A percentile compares a stretch with the other conserved stretches of the same genome.
phyloP scores from a whole-genome alignment of 768 basidiomycete species.

The Polyporus arcularius region DNA sequence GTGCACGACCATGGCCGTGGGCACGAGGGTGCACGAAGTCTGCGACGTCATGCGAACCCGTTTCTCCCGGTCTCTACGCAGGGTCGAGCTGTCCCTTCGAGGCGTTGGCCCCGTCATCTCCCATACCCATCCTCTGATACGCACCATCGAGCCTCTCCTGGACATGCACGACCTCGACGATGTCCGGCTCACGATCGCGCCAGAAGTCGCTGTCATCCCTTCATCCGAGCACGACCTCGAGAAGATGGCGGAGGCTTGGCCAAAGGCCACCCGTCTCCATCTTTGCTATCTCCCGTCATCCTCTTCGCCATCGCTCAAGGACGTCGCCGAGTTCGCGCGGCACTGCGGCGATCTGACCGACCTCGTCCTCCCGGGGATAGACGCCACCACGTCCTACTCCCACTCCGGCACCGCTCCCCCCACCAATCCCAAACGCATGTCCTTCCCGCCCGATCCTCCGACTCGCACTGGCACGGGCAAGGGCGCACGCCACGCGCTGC shows the following conservation, averaged over 20 bases:
- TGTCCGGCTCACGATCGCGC: conserved; percentile 1
- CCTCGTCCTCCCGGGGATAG: conserved; percentile 9
- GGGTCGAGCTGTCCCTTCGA: neutral
- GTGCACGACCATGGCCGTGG: neutral
- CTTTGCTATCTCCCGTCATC: neutral
- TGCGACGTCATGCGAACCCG: conserved; percentile 4
- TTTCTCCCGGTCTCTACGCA: conserved; percentile 2
- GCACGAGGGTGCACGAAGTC: neutral
- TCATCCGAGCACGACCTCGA: conserved; percentile 10
- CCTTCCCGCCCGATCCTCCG: neutral
- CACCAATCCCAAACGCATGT: neutral
- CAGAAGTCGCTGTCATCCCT: neutral
- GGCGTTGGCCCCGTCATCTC: neutral
- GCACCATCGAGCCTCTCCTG: conserved; percentile 6
- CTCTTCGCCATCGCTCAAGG: neutral
- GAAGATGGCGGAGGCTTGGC: conserved; percentile 11
- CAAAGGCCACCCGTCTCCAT: conserved; percentile 7
- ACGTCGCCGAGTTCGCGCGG: conserved; percentile 1
- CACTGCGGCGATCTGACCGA: conserved; percentile 3
- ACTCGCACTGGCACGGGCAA: no score
- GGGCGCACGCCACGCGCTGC: neutral
- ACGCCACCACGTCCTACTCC: neutral
- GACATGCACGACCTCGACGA: conserved; percentile 9
- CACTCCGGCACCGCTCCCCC: neutral
- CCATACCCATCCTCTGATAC: conserved; percentile 1